phyloP scores from a whole-genome alignment of 176 grass and related monocot species.

The Musa beccarii region DNA sequence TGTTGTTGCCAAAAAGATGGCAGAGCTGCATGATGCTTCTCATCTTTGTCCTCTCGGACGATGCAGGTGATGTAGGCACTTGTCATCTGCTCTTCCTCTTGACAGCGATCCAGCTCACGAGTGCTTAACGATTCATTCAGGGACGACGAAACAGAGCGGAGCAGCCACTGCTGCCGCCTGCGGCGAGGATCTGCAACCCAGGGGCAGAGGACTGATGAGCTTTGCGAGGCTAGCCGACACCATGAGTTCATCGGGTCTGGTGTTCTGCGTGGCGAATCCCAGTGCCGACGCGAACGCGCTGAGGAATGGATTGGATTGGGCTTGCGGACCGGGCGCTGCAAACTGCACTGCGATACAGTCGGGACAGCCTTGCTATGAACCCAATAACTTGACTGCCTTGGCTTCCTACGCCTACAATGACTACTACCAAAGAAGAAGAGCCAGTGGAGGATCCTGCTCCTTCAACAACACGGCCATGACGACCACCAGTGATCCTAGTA shows the following conservation, averaged over 20 bases:
- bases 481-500: constrained; percentile 62
- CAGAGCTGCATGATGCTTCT: constrained; percentile 32
- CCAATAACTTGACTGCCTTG: constrained; percentile 54
- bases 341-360: constrained; percentile 67
- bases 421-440: constrained; percentile 48
- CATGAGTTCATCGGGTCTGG: constrained; percentile 17
- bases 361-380: constrained; percentile 50
- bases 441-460: constrained; percentile 57
- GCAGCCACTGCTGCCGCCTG: constrained; percentile 8
- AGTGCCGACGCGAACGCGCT: constrained; percentile 50
- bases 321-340: constrained; percentile 46
- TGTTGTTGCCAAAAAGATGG: constrained; percentile 42
- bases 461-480: constrained; percentile 63
- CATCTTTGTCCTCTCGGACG: constrained; percentile 25
- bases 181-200: background rate
- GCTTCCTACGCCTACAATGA: constrained; percentile 92
- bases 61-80: constrained; percentile 34
- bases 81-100: background rate
- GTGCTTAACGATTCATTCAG: constrained; percentile 19
- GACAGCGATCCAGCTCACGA: background rate
- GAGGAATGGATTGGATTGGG: constrained; percentile 58
- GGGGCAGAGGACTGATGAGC: background rate
- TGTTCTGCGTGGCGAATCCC: constrained; percentile 72
- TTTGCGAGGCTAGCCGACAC: constrained; percentile 6
- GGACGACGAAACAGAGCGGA: background rate